Conservation (phyloP, 1,284 basidiomycete species). For the Ustilago nuda region DNA sequence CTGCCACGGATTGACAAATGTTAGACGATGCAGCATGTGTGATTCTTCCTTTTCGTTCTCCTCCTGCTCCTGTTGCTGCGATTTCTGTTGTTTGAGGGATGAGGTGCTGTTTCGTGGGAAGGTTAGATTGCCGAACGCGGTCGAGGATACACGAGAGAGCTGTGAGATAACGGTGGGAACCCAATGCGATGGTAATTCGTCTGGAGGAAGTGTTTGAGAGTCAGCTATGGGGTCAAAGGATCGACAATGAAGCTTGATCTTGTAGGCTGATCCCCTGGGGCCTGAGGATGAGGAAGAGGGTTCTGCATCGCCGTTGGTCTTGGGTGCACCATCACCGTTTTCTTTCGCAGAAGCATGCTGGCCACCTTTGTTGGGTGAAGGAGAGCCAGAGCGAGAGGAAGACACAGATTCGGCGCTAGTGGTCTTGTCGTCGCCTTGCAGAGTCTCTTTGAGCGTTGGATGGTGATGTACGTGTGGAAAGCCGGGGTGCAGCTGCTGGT, state of each 20-base stretch:
- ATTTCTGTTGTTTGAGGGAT: slow-evolving; percentile 1
- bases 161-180: slow-evolving; percentile 32
- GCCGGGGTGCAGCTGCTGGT: not conserved
- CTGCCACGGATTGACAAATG: slow-evolving; percentile 55
- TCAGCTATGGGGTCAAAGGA: slow-evolving; percentile 33
- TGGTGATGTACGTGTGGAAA: slow-evolving; percentile 14
- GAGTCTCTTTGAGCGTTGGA: slow-evolving; percentile 17
- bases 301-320: slow-evolving; percentile 5
- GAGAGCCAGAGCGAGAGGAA: slow-evolving; percentile 23
- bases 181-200: slow-evolving; percentile 41
- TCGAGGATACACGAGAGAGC: slow-evolving; percentile 30
- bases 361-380: slow-evolving; percentile 6
- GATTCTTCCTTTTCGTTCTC: slow-evolving; percentile 15
- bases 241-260: slow-evolving; percentile 24
- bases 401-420: slow-evolving; percentile 19
- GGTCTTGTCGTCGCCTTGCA: slow-evolving; percentile 8
- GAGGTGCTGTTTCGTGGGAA: slow-evolving; percentile 12
- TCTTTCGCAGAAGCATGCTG: not conserved
- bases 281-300: not conserved
- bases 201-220: slow-evolving; percentile 17
- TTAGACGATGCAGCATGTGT: slow-evolving; percentile 41
- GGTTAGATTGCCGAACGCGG: slow-evolving; percentile 23
- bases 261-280: slow-evolving; percentile 11
- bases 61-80: slow-evolving; percentile 1
- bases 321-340: not conserved